Evolutionary conservation across 306 rosid species (phyloP), one percentile per base, ranked within the genome.

Genomic region (Amphicarpaea edgeworthii): DNA sequence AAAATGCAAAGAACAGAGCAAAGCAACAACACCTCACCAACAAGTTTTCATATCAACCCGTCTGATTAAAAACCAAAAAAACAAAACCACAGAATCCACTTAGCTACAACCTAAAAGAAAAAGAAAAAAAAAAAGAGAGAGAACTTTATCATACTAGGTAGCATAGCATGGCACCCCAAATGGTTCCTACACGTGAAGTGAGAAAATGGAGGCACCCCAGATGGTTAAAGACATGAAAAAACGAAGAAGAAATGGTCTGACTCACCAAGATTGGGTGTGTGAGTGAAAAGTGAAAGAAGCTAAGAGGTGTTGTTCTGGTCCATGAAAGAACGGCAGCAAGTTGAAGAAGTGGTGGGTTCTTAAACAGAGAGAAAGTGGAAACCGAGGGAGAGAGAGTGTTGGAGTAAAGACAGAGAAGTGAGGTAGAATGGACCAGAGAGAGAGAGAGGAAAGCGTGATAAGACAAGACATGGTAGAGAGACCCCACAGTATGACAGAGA

Each of bases 381-480:
- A 54, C 45, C 41, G 43, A 77, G 71, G 63, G 20, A 64, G 73
- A 72, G 80, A 68, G 81, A 81, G 76, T 49, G 21, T 15, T 16
- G 21, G 69, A 82, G 80, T 30, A 76, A 76, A 21, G 43, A 64
- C 11, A 70, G 53, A 17, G 59, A 26, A 37, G 55, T 16, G 68
- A 10, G 47, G 68, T 37, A 17, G 53, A 16, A 81, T 61, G 82
- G 86, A 85, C 80, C 80, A 67, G 78, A 82, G 72, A 78, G 78
- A 82, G 72, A 77, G 79, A 84, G 79, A 82, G 75, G 59, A 51
- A 49, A 64, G 50, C 9, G 59, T 83, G 90, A 85, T 14, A 70
- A 76, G 87, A 89, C 91, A 65, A 19, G 80, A 73, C 79, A 46
- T 75, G 73, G 72, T n/a, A 59, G 77, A 72, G 75, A 40, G 85